A percentile compares a stretch with the other conserved stretches of the same genome.
Conservation (phyloP, 129 eudicot species). For the Chrysanthemum seticuspe region DNA sequence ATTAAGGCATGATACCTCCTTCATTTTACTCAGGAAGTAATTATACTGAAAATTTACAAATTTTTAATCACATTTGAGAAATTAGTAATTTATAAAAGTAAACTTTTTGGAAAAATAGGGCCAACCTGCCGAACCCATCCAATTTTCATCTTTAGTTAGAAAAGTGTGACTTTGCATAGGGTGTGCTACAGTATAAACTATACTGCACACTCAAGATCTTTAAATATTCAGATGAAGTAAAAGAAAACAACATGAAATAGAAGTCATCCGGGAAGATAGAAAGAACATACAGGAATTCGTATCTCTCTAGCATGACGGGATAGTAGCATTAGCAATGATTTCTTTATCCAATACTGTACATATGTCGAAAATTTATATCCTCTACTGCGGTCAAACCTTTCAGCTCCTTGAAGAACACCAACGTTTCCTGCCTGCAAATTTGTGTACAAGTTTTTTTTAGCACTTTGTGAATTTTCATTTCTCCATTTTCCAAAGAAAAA, state of each 20-base stretch:
- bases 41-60: neutral
- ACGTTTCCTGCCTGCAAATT: slow-evolving; percentile 71
- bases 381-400: slow-evolving; percentile 77
- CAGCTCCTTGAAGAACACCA: slow-evolving; percentile 91
- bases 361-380: slow-evolving; percentile 91
- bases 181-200: no score
- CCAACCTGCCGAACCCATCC: neutral
- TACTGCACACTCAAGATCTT: no score
- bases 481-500: neutral
- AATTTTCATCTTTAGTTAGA: no score
- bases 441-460: neutral
- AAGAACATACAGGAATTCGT: slow-evolving; percentile 63
- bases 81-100: no score
- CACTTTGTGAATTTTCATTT: neutral
- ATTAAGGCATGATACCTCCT: neutral
- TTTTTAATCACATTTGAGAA: no score
- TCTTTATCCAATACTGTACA: slow-evolving; percentile 89
- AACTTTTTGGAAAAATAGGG: neutral
- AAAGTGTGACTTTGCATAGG: no score
- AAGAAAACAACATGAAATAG: slow-evolving; percentile 1
- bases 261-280: neutral
- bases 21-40: neutral
- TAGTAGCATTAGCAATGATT: slow-evolving; percentile 58
- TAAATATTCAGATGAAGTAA: no score
- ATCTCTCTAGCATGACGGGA: slow-evolving; percentile 79